Evolutionary conservation across 441 rosid genomes (phyloP).

Genomic region (Biscutella laevigata): DNA sequence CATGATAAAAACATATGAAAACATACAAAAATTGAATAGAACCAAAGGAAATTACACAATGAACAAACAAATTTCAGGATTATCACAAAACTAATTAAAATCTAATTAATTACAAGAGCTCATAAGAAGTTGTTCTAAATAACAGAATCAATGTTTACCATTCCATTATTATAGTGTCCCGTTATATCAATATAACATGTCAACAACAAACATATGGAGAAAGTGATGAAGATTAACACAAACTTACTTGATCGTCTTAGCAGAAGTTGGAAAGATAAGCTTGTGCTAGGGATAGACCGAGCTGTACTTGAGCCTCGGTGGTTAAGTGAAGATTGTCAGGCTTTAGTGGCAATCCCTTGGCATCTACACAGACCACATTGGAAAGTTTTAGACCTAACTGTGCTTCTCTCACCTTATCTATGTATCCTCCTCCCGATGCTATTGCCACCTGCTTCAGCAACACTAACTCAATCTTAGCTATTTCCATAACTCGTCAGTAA

Average conservation of each 20-base stretch:
- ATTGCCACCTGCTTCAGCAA: conserved; percentile 50
- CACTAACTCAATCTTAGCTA: too few relatives aligned
- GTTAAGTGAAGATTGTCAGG: conserved; percentile 70
- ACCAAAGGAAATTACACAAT: too few relatives aligned
- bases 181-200: background rate
- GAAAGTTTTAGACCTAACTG: conserved; percentile 46
- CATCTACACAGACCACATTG: conserved; percentile 66
- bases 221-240: background rate
- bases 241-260: conserved; percentile 15
- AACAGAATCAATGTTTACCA: background rate
- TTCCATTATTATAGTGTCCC: background rate
- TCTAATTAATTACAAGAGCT: too few relatives aligned
- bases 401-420: conserved; percentile 68
- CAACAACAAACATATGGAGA: background rate
- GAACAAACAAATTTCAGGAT: too few relatives aligned
- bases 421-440: conserved; percentile 51
- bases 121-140: too few relatives aligned
- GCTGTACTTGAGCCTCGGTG: conserved; percentile 53
- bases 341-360: conserved; percentile 55
- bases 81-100: too few relatives aligned
- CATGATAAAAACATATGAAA: too few relatives aligned
- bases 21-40: too few relatives aligned
- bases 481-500: too few relatives aligned
- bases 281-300: conserved; percentile 47
- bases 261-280: conserved; percentile 51